Percentiles rank a stretch among this genome's conserved stretches.
Conservation (phyloP, 805 yeast species). For the Hagleromyces aurorensis region DNA sequence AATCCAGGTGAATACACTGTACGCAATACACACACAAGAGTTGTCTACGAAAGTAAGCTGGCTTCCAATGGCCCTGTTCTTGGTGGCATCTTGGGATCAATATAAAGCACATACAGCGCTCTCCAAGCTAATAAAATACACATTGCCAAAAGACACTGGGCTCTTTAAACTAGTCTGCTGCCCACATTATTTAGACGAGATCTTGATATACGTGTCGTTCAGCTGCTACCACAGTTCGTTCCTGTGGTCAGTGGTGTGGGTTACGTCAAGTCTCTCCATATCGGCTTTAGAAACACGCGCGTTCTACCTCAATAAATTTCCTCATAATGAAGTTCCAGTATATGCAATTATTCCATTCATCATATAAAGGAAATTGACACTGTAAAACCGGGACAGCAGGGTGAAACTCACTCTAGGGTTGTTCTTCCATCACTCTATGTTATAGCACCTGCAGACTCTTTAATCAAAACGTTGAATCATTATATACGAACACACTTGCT, state of each 20-base stretch:
- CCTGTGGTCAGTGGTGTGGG: slow-evolving; percentile 27
- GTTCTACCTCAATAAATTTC: slow-evolving; percentile 35
- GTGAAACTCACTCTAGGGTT: no score
- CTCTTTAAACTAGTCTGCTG: slow-evolving; percentile 45
- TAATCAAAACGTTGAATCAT: no score
- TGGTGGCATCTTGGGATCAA: slow-evolving; percentile 27
- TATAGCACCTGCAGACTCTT: no score
- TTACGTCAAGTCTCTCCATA: slow-evolving; percentile 40
- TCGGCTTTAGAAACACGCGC: slow-evolving; percentile 47
- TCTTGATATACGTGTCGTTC: slow-evolving; percentile 41
- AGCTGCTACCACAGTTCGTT: slow-evolving; percentile 13
- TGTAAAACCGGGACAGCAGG: no score
- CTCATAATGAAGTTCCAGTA: slow-evolving; percentile 10
- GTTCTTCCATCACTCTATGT: no score
- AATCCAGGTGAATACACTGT: slow-evolving; percentile 35
- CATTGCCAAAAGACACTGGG: slow-evolving; percentile 44
- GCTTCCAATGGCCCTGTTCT: slow-evolving; percentile 18
- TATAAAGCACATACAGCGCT: slow-evolving; percentile 41
- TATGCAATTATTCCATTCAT: slow-evolving; percentile 19
- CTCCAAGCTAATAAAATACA: slow-evolving; percentile 45
- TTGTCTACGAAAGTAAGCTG: slow-evolving; percentile 8
- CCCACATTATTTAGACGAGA: slow-evolving; percentile 68
- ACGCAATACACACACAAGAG: slow-evolving; percentile 20
- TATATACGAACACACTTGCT: no score
- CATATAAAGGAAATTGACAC: no score